These are phyloP conservation scores for Cystobasidiaceae sp. DNA, from an alignment of 1,284 basidiomycete species.

Conservation along the genomic window DNA sequence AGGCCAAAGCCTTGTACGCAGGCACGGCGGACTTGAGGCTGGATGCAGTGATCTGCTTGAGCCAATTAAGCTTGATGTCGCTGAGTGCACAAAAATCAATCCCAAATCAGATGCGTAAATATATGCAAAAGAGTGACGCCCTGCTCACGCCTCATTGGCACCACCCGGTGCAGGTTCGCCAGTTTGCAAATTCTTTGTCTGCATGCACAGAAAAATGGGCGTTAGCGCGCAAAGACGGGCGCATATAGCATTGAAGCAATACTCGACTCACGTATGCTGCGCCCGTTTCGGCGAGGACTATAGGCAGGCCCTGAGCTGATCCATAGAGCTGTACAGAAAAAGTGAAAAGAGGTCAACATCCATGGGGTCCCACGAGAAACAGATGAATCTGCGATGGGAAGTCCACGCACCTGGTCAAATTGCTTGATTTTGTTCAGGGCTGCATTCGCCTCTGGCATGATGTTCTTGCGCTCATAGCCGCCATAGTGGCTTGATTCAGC, in stretches of 20 bases:
- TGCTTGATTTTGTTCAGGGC: not conserved
- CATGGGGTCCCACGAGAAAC: not conserved
- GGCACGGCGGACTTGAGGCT: conserved; percentile 3
- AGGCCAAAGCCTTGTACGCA: not conserved
- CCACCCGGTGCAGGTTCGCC: conserved; percentile 2
- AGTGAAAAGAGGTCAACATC: not conserved
- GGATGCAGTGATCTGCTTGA: conserved; percentile 9
- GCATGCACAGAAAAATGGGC: not conserved
- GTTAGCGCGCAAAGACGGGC: not conserved
- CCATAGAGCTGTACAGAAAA: not conserved
- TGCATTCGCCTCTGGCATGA: not conserved
- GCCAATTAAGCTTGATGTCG: conserved; percentile 25
- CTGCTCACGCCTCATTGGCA: conserved; percentile 1
- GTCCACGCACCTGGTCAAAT: not conserved
- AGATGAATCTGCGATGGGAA: not conserved
- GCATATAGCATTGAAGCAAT: not conserved
- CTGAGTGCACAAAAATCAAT: not conserved
- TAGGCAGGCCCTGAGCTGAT: not conserved
- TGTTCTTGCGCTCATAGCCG: conserved; percentile 8
- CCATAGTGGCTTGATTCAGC: conserved; percentile 26
- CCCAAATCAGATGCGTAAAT: not conserved
- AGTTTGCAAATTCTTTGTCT: conserved; percentile 8
- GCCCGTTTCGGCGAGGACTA: conserved; percentile 19
- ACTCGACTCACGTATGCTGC: conserved; percentile 1
- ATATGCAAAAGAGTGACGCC: not conserved